phyloP scores from a whole-genome alignment of 441 rosid genomes.

The Metrosideros polymorpha region DNA sequence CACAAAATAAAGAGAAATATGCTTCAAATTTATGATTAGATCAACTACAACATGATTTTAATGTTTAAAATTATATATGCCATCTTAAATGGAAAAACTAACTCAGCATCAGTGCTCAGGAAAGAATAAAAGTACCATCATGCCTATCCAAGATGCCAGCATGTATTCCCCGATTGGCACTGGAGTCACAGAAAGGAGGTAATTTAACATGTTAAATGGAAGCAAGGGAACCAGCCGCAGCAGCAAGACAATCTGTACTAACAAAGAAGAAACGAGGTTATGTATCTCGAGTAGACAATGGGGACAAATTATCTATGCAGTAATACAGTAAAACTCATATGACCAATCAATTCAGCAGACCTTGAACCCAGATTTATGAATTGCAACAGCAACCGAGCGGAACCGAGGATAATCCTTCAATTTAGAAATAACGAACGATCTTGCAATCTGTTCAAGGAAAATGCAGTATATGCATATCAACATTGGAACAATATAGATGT shows the following conservation, averaged over 20 bases:
- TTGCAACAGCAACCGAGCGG: slow-evolving; percentile 80
- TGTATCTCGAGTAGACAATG: background rate
- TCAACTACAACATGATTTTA: background rate
- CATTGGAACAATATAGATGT: background rate
- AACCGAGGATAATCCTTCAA: slow-evolving; percentile 92
- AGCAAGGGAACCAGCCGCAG: slow-evolving; percentile 93
- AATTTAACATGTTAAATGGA: slow-evolving; percentile 89
- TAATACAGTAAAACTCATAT: background rate
- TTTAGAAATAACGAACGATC: slow-evolving; percentile 71
- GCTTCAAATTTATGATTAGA: background rate
- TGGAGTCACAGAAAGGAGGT: slow-evolving; percentile 82
- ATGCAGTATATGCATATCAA: background rate
- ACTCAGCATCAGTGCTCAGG: background rate
- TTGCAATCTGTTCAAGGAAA: slow-evolving; percentile 56
- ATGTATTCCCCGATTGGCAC: slow-evolving; percentile 51
- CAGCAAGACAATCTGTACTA: slow-evolving; percentile 37
- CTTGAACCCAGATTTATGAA: slow-evolving; percentile 83
- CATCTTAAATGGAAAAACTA: background rate
- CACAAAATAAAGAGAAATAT: background rate
- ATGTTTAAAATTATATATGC: background rate
- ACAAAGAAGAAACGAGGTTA: background rate
- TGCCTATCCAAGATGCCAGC: slow-evolving; percentile 92
- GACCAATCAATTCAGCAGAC: slow-evolving; percentile 23
- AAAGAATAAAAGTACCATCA: slow-evolving; percentile 53
- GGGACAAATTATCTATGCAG: background rate